Evolutionary conservation across 2,329 filamentous ascomycete species (phyloP), one percentile per base, ranked within the genome.

Genomic region (Aureobasidium sp.): DNA sequence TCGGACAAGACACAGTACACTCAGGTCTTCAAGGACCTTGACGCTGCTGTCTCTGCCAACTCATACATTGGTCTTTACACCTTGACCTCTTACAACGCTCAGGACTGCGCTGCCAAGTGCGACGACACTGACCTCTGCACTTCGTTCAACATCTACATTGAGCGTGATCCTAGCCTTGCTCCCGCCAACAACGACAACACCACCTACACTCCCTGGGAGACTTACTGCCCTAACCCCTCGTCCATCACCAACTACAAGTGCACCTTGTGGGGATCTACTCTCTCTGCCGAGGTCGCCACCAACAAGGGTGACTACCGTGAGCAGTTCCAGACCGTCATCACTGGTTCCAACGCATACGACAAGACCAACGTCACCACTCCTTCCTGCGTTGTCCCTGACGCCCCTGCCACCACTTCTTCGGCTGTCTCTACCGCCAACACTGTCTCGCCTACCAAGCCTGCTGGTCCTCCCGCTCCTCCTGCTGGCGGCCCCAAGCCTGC

Each of bases 211-310:
- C 65, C 65, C 37, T 68, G 67, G 65, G 66, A 65, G 29, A 61
- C 63, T 37, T 65, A 67, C 63, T 76, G 74, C 70, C 70, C 73
- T 14, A 72, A 73, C 66, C 73, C 73, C 39, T 61, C 70, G 12
- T 71, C 71, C 15, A 72, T 73, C 60, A 74, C 73, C 63, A 73
- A 71, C 68, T 74, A 72, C 70, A 74, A 74, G 67, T 76, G 74
- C 68, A 71, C 73, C 8, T 70, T 76, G 36, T 75, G 71, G 71
- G 72, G 73, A 41, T 71, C 72, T 60, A 65, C 63, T 51, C 71
- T 76, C 61, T 66, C 70, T 27, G 65, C 68, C 37, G 62, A 62
- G 2, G 63, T 64, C 8, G 71, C 70, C 0, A 71, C 66, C 56
- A 72, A 72, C 67, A 58, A 60, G 20, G 70, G 70, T 44, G 47